Evolutionary conservation across 2,329 filamentous ascomycete species (phyloP), one percentile per base, ranked within the genome.

Genomic region (Beauveria brongniartii): DNA sequence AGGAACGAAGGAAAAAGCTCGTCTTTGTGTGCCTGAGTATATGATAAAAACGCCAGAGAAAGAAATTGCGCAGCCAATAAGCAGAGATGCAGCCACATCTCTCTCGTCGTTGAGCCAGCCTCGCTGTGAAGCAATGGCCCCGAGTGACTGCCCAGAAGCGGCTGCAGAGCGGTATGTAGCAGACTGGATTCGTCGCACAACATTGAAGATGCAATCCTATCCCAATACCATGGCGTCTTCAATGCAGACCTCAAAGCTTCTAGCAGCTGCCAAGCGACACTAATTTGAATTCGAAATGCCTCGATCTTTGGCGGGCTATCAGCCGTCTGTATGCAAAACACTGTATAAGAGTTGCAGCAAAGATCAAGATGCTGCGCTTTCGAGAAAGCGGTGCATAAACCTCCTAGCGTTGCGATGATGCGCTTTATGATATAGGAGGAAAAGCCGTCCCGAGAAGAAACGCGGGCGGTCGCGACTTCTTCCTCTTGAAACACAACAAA

Each of bases 371-470:
- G 40, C 40, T 43, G 40, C 40, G 16, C 40, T n/a, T 43, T n/a
- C 12, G 9, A 8, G 1, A 43, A 43, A n/a, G 40, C 18, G 16
- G 18, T 8, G 8, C 40, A 43, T n/a, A 43, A n/a, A 0, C 40
- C 18, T 43, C 8, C 16, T 1, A 43, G 40, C 5, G 40, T 9
- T 16, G 5, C 40, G 40, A 43, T 12, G 3, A 8, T 43, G 16
- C 14, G 40, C 40, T 6, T 1, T 7, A 41, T 1, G 18, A 41
- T 5, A 16, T 2, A 1, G 14, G 40, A 7, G 16, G 16, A 18
- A n/a, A 2, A 0, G 18, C 1, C 0, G 40, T 1, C 2, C 5
- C 1, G 0, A 0, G n/a, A 43, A n/a, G 40, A 43, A 43, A 43
- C 40, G 5, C 40, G 40, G 16, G 40, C 40, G 7, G 5, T 0